Percentiles rank a stretch among this genome's conserved stretches.
phyloP scores from a whole-genome alignment of 371 early-diverging fungal genomes.

The Umbelopsis sp. region DNA sequence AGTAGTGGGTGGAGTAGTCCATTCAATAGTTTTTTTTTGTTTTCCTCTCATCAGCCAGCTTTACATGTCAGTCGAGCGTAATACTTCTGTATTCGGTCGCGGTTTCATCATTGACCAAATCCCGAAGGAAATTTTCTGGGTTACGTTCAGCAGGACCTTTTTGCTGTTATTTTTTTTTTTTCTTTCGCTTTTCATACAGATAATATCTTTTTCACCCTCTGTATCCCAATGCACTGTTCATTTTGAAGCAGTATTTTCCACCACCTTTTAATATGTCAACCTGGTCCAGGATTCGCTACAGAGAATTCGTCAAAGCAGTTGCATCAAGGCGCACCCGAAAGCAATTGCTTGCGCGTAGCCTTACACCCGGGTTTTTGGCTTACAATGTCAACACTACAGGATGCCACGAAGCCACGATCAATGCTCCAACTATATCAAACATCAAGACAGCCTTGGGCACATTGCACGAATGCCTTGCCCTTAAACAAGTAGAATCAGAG shows the following conservation, averaged over 20 bases:
- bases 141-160: background rate
- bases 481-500: background rate
- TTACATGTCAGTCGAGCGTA: no score
- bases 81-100: no score
- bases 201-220: background rate
- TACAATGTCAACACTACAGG: slow-evolving; percentile 14
- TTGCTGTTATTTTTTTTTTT: background rate
- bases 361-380: slow-evolving; percentile 7
- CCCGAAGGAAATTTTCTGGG: slow-evolving; percentile 10
- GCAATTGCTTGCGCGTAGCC: slow-evolving; percentile 14
- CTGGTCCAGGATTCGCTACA: slow-evolving; percentile 11
- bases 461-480: background rate
- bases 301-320: background rate
- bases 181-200: no score
- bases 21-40: no score
- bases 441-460: background rate
- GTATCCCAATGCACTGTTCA: slow-evolving; percentile 7
- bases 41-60: no score
- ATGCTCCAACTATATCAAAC: slow-evolving; percentile 9
- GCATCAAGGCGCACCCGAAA: background rate
- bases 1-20: no score
- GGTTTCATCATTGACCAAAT: background rate
- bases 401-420: slow-evolving; percentile 5
- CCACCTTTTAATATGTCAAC: slow-evolving; percentile 4
- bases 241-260: background rate